Conservation (phyloP, 345 rosid species). For the Melaleuca alternifolia region DNA sequence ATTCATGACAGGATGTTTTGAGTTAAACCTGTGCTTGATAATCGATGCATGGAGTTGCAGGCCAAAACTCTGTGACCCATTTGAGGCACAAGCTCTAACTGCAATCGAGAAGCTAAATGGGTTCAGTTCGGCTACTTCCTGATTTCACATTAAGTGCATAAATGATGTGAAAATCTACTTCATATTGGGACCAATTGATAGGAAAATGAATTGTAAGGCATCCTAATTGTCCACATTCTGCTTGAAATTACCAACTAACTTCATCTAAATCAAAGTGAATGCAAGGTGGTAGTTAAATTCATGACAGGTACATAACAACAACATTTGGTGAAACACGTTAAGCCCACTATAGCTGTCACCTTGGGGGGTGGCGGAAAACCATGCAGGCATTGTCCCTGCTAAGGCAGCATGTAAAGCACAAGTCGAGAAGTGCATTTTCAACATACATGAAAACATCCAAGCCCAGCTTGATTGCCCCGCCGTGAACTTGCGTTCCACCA, state of each 20-base stretch:
- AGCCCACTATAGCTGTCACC: slow-evolving; percentile 56
- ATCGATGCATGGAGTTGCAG: slow-evolving; percentile 47
- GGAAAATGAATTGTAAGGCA: neutral
- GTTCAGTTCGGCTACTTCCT: slow-evolving; percentile 46
- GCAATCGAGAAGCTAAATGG: slow-evolving; percentile 69
- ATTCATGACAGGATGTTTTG: slow-evolving; percentile 71
- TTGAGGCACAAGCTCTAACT: slow-evolving; percentile 65
- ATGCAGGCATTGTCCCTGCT: slow-evolving; percentile 47
- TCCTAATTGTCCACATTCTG: neutral
- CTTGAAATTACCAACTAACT: neutral
- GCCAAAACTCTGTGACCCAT: slow-evolving; percentile 46
- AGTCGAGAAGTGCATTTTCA: slow-evolving; percentile 50
- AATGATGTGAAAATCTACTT: neutral
- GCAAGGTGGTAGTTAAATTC: neutral
- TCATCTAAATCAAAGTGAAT: neutral
- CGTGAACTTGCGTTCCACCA: slow-evolving; percentile 49
- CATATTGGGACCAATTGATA: neutral
- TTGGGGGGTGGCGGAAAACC: slow-evolving; percentile 46
- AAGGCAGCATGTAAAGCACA: slow-evolving; percentile 45
- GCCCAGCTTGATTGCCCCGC: slow-evolving; percentile 55
- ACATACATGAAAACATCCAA: slow-evolving; percentile 48
- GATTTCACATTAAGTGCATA: neutral
- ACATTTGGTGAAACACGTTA: slow-evolving; percentile 50
- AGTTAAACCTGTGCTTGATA: slow-evolving; percentile 41
- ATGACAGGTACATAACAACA: slow-evolving; percentile 26